Conservation (phyloP, 2,329 filamentous ascomycete genomes). For the Scedosporium boydii region DNA sequence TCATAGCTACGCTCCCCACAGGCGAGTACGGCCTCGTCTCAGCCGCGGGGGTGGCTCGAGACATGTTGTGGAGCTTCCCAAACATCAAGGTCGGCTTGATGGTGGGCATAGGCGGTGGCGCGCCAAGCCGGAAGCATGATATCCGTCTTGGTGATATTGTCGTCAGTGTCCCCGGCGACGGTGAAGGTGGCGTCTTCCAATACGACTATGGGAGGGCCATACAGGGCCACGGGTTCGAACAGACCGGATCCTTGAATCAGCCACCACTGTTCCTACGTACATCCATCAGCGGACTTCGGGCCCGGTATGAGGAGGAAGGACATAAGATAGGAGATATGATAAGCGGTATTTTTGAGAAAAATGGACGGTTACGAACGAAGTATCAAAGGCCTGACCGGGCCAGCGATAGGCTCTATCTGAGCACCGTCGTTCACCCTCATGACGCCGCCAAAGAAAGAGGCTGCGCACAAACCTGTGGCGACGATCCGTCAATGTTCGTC, state of each 20-base stretch:
- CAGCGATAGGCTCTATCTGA: background rate
- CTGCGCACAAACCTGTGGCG: too few species aligned
- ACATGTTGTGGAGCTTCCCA: conserved; percentile 20
- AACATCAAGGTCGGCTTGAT: conserved; percentile 20
- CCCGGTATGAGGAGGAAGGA: background rate
- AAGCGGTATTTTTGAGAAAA: background rate
- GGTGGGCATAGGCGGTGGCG: conserved; percentile 26
- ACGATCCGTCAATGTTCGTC: too few species aligned
- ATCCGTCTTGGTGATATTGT: conserved; percentile 21
- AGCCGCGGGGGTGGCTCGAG: conserved; percentile 18
- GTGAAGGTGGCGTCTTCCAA: conserved; percentile 14
- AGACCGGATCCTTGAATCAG: conserved; percentile 11
- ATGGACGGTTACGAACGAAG: background rate
- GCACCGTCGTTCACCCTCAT: too few species aligned
- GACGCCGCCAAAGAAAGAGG: too few species aligned
- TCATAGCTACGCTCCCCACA: conserved; percentile 19
- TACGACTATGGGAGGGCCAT: conserved; percentile 17
- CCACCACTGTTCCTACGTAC: conserved; percentile 10
- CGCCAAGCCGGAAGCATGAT: conserved; percentile 22
- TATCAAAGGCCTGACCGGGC: background rate
- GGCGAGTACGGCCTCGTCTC: conserved; percentile 17
- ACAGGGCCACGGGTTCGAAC: conserved; percentile 10
- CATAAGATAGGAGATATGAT: background rate
- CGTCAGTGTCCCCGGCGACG: conserved; percentile 9
- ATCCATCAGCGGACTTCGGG: conserved; percentile 2